phyloP scores from a whole-genome alignment of 257 asterid genomes.

The Thymus quinquecostatus region DNA sequence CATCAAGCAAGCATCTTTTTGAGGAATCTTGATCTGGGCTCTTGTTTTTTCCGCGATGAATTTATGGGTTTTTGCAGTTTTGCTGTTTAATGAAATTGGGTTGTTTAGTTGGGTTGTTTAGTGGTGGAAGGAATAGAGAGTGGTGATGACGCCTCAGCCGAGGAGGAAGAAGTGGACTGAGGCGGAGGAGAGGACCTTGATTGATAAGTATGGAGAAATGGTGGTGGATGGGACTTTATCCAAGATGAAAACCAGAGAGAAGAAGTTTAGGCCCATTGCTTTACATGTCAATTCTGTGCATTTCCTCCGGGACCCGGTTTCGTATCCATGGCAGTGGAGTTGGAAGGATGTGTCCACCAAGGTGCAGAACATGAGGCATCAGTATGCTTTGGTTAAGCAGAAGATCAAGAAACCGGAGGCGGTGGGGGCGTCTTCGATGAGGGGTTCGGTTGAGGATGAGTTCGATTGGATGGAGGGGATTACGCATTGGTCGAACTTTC shows the following conservation, averaged over 20 bases:
- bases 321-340: slow-evolving; percentile 94
- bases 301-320: slow-evolving; percentile 60
- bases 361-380: slow-evolving; percentile 99
- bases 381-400: slow-evolving; percentile 93
- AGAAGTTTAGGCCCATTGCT: slow-evolving; percentile 85
- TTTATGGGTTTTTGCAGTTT: slow-evolving; percentile 14
- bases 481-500: slow-evolving; percentile 85
- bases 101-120: slow-evolving; percentile 21
- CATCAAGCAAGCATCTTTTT: slow-evolving; percentile 10
- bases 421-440: slow-evolving; percentile 50
- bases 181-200: slow-evolving; percentile 92
- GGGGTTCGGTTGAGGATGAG: slow-evolving; percentile 65
- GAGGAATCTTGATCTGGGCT: slow-evolving; percentile 39
- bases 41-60: not conserved
- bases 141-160: slow-evolving; percentile 83
- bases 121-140: slow-evolving; percentile 8
- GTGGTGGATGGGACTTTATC: slow-evolving; percentile 68
- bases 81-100: slow-evolving; percentile 31
- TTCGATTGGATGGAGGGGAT: slow-evolving; percentile 98
- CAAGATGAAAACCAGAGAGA: slow-evolving; percentile 96
- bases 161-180: slow-evolving; percentile 98
- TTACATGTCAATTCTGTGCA: slow-evolving; percentile 77
- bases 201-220: slow-evolving; percentile 89
- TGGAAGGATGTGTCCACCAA: slow-evolving; percentile 98
- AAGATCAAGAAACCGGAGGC: slow-evolving; percentile 77